Conservation (phyloP, 805 yeast genomes). For the Candida quercuum region DNA sequence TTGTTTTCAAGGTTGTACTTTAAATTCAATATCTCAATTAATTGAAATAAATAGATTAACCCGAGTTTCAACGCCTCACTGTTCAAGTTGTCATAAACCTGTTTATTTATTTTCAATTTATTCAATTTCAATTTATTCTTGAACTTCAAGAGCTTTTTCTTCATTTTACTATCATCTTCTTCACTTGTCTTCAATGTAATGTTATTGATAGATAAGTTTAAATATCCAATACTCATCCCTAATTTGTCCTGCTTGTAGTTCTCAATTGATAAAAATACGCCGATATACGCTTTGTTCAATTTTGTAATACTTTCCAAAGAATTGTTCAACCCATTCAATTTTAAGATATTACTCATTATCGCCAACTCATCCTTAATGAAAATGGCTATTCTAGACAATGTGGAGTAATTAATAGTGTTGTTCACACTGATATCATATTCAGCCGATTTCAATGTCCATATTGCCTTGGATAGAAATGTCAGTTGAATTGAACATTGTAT, state of each 20-base stretch:
- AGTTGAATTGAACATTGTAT: slow-evolving; percentile 24
- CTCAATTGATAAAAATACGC: slow-evolving; percentile 39
- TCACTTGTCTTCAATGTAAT: slow-evolving; percentile 23
- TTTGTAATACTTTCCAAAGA: slow-evolving; percentile 22
- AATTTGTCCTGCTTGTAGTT: slow-evolving; percentile 37
- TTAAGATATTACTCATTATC: slow-evolving; percentile 16
- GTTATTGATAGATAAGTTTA: slow-evolving; percentile 29
- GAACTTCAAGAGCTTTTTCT: slow-evolving; percentile 11
- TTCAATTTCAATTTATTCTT: slow-evolving; percentile 8
- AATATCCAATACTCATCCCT: slow-evolving; percentile 42
- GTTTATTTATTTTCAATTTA: slow-evolving; percentile 4
- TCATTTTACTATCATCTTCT: slow-evolving; percentile 9
- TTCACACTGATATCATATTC: slow-evolving; percentile 20
- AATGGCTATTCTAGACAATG: slow-evolving; percentile 40
- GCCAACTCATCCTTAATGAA: slow-evolving; percentile 30
- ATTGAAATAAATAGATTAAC: slow-evolving; percentile 34
- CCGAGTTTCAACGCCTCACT: slow-evolving; percentile 24
- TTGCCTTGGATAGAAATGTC: slow-evolving; percentile 24
- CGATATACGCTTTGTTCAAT: slow-evolving; percentile 38
- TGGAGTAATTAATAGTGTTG: slow-evolving; percentile 27
- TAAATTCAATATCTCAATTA: slow-evolving; percentile 32
- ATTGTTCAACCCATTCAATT: slow-evolving; percentile 2
- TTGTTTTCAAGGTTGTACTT: slow-evolving; percentile 39
- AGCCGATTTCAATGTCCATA: slow-evolving; percentile 20
- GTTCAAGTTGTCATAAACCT: slow-evolving; percentile 6